Evolutionary conservation across 2,329 filamentous ascomycete genomes (phyloP).

Genomic region (Aspergillus uvarum): DNA sequence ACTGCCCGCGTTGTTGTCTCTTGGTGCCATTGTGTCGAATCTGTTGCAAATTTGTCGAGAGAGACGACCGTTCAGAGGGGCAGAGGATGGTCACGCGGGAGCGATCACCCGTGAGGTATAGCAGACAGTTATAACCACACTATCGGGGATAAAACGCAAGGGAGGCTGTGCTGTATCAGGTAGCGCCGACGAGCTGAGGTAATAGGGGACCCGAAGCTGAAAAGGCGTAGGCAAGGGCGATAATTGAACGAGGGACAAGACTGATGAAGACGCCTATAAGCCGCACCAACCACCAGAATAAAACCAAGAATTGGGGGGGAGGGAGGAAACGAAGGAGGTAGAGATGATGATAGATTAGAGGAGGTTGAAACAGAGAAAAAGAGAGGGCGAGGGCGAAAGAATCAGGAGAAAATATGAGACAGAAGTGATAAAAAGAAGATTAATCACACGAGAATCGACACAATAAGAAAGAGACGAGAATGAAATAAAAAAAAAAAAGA

Average conservation of each 20-base stretch:
- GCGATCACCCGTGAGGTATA: constrained; percentile 3
- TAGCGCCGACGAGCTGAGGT: not conserved
- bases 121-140: constrained; percentile 8
- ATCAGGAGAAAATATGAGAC: constrained; percentile 19
- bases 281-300: constrained; percentile 7
- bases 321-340: constrained; percentile 14
- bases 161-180: not conserved
- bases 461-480: constrained; percentile 8
- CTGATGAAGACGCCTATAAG: constrained; percentile 9
- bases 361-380: constrained; percentile 13
- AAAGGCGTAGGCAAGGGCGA: constrained; percentile 9
- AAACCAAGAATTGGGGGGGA: constrained; percentile 12
- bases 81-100: constrained; percentile 7
- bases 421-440: constrained; percentile 18
- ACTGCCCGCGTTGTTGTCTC: constrained; percentile 30
- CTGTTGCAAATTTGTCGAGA: constrained; percentile 8
- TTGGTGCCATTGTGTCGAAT: constrained; percentile 30
- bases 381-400: constrained; percentile 14
- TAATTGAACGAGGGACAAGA: constrained; percentile 1
- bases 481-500: constrained; percentile 7
- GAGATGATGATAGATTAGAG: not conserved
- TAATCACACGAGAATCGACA: constrained; percentile 6
- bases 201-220: constrained; percentile 2
- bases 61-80: constrained; percentile 5
- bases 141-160: constrained; percentile 6